Percentiles rank a stretch among this genome's conserved stretches.
phyloP scores from a whole-genome alignment of 306 rosid genomes.

The Sindora glabra region DNA sequence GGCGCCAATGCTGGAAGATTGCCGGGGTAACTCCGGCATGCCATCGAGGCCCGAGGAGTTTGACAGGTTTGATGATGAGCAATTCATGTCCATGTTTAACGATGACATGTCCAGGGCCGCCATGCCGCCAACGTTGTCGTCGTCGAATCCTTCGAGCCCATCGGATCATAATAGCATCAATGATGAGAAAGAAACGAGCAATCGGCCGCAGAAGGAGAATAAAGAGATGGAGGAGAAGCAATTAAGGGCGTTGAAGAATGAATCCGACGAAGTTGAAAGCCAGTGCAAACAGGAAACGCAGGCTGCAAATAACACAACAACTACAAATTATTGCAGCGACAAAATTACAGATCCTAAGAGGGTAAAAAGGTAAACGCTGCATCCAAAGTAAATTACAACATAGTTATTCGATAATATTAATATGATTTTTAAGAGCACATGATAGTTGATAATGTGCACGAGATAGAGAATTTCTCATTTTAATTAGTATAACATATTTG shows the following conservation, averaged over 20 bases:
- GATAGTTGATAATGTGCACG: no score
- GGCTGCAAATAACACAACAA: conserved; percentile 13
- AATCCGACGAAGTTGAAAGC: conserved; percentile 58
- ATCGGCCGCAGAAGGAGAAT: neutral
- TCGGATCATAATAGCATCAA: conserved; percentile 74
- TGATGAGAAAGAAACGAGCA: conserved; percentile 36
- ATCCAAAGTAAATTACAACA: no score
- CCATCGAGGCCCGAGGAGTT: conserved; percentile 30
- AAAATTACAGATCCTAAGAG: conserved; percentile 72
- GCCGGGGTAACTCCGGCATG: conserved; percentile 13
- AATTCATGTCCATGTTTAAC: conserved; percentile 73
- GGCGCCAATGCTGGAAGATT: conserved; percentile 51
- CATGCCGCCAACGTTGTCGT: conserved; percentile 28
- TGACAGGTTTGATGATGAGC: conserved; percentile 73
- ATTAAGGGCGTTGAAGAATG: conserved; percentile 40
- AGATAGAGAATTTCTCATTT: no score
- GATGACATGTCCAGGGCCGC: conserved; percentile 43
- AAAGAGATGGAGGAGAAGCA: neutral
- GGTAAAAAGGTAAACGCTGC: conserved; percentile 92
- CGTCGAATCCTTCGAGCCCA: conserved; percentile 70
- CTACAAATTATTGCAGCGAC: conserved; percentile 21
- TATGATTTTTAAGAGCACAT: no score
- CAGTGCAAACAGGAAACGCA: conserved; percentile 43
- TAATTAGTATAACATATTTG: no score
- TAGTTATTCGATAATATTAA: no score